Conservation (phyloP, 2,329 filamentous ascomycete genomes). For the Neopestalotiopsis clavispora region DNA sequence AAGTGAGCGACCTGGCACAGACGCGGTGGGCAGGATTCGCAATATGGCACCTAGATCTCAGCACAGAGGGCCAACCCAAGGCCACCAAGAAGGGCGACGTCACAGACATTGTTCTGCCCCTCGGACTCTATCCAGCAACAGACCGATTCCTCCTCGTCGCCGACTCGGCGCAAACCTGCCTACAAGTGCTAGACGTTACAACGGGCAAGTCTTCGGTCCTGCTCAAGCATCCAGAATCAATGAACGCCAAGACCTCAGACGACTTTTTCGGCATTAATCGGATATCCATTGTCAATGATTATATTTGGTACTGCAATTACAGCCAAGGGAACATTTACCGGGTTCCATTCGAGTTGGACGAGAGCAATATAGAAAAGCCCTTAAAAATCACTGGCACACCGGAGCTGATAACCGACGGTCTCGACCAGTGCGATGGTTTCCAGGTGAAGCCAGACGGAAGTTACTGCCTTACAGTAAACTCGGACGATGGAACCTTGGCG, state of each 20-base stretch:
- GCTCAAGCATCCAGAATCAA: constrained; percentile 30
- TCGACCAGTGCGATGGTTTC: constrained; percentile 34
- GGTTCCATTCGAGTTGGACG: constrained; percentile 29
- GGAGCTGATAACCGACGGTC: constrained; percentile 27
- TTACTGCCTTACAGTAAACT: constrained; percentile 30
- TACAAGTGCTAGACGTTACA: constrained; percentile 31
- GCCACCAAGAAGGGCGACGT: constrained; percentile 26
- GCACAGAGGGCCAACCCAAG: constrained; percentile 31
- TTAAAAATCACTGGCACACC: constrained; percentile 28
- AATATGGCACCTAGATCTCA: constrained; percentile 31
- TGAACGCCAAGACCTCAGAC: constrained; percentile 22
- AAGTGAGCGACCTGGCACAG: constrained; percentile 32
- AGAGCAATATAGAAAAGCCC: constrained; percentile 7
- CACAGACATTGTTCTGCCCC: constrained; percentile 25
- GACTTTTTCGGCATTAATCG: constrained; percentile 34
- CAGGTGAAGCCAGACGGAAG: constrained; percentile 28
- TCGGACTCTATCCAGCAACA: constrained; percentile 27
- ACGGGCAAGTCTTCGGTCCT: constrained; percentile 28
- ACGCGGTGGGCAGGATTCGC: constrained; percentile 29
- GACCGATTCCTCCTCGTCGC: constrained; percentile 30
- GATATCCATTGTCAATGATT: constrained; percentile 27
- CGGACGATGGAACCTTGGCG: constrained; percentile 21
- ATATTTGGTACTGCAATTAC: constrained; percentile 35
- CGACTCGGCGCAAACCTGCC: constrained; percentile 29
- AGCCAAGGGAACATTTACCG: constrained; percentile 31